Percentiles rank a stretch among this genome's conserved stretches.
These are phyloP conservation scores for Drosera spatulata DNA, from an alignment of 179 eudicot species.

Conservation along the genomic window DNA sequence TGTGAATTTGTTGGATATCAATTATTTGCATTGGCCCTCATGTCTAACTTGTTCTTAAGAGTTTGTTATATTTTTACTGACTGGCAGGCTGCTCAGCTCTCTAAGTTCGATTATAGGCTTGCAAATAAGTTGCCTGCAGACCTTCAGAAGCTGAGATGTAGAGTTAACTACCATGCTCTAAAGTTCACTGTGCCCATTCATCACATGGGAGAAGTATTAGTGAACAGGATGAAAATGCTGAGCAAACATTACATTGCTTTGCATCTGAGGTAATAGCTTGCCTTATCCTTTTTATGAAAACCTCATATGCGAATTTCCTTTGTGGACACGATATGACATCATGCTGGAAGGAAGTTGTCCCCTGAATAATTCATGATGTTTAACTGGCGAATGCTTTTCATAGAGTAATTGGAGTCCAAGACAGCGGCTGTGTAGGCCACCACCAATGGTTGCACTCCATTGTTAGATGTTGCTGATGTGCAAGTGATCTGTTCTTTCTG, in stretches of 20 bases:
- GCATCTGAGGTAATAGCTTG: slow-evolving; percentile 59
- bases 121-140: slow-evolving; percentile 74
- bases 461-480: too few species aligned
- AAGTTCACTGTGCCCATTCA: slow-evolving; percentile 65
- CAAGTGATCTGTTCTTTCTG: too few species aligned
- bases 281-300: neutral
- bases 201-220: slow-evolving; percentile 67
- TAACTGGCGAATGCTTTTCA: too few species aligned
- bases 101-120: slow-evolving; percentile 93
- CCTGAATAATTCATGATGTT: too few species aligned
- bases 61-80: slow-evolving; percentile 12
- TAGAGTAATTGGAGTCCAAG: too few species aligned
- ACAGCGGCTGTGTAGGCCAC: too few species aligned
- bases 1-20: neutral
- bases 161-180: slow-evolving; percentile 88
- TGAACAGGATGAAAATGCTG: slow-evolving; percentile 63
- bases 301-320: too few species aligned
- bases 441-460: too few species aligned
- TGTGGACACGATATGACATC: too few species aligned
- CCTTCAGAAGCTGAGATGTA: slow-evolving; percentile 91
- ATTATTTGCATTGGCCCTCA: slow-evolving; percentile 1
- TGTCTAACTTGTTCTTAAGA: slow-evolving; percentile 5
- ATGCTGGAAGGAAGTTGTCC: too few species aligned
- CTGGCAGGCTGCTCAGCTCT: slow-evolving; percentile 85
- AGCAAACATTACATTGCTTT: slow-evolving; percentile 82